phyloP scores from a whole-genome alignment of 768 basidiomycete species.

The Mycena filopes region DNA sequence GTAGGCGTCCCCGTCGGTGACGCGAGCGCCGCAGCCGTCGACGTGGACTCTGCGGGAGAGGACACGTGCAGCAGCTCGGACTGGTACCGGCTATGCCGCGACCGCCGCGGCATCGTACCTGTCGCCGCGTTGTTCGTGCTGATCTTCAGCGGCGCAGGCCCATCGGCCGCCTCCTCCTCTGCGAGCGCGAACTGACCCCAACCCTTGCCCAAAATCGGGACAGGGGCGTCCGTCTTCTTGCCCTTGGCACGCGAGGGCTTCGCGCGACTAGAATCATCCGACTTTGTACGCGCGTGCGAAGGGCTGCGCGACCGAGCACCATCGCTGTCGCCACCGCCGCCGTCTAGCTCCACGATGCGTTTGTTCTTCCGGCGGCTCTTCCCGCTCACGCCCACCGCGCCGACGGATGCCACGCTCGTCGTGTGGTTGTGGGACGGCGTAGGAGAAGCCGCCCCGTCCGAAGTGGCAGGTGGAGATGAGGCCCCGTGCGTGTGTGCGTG shows the following conservation, averaged over 20 bases:
- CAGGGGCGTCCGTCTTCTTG: slow-evolving; percentile 32
- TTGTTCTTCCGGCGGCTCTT: slow-evolving; percentile 72
- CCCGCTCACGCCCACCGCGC: slow-evolving; percentile 47
- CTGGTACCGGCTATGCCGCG: slow-evolving; percentile 61
- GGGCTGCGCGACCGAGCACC: slow-evolving; percentile 40
- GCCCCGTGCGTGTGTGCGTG: slow-evolving; percentile 41
- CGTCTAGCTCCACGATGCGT: slow-evolving; percentile 84
- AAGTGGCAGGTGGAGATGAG: slow-evolving; percentile 28
- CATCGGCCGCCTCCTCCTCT: slow-evolving; percentile 17
- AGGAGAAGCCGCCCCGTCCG: slow-evolving; percentile 42
- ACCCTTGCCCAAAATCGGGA: slow-evolving; percentile 12
- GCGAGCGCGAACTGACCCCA: slow-evolving; percentile 33
- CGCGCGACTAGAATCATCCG: slow-evolving; percentile 39
- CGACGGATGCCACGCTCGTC: slow-evolving; percentile 52
- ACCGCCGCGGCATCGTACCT: slow-evolving; percentile 36
- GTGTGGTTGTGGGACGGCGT: slow-evolving; percentile 50
- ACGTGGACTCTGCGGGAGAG: slow-evolving; percentile 29
- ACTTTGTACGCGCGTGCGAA: slow-evolving; percentile 46
- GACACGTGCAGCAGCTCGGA: slow-evolving; percentile 55
- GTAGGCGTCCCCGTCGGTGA: slow-evolving; percentile 27
- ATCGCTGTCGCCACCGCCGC: slow-evolving; percentile 55
- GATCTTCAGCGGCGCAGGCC: slow-evolving; percentile 27
- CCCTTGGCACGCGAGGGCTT: slow-evolving; percentile 36
- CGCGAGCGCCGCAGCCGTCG: slow-evolving; percentile 21
- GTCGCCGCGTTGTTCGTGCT: slow-evolving; percentile 21